Evolutionary conservation across 768 basidiomycete species (phyloP).

Genomic region (Strobilomyces dryophilus): DNA sequence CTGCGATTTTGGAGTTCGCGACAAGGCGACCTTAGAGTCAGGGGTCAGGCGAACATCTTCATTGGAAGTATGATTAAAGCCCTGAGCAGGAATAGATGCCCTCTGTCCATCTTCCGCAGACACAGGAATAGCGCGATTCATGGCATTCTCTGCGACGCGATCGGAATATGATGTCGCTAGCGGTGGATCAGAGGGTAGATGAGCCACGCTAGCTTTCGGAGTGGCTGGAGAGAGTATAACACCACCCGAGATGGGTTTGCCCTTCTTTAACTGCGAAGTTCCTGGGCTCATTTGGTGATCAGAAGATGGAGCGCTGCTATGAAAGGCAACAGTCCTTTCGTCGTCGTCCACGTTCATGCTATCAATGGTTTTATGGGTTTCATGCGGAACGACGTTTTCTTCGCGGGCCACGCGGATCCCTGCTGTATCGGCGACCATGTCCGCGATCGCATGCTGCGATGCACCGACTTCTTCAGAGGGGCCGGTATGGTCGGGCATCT

Average conservation of each 20-base stretch:
- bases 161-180: background rate
- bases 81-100: constrained; percentile 10
- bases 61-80: constrained; percentile 1
- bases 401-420: constrained; percentile 24
- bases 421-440: constrained; percentile 25
- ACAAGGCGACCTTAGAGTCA: constrained; percentile 7
- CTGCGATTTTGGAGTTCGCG: constrained; percentile 23
- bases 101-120: constrained; percentile 12
- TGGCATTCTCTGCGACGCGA: background rate
- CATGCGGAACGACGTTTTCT: background rate
- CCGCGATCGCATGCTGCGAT: constrained; percentile 26
- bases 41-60: constrained; percentile 2
- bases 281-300: background rate
- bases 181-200: constrained; percentile 4
- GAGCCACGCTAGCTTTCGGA: background rate
- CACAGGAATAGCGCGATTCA: constrained; percentile 1
- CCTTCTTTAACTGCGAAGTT: constrained; percentile 1
- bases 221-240: constrained; percentile 13
- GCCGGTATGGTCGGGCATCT: background rate
- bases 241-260: constrained; percentile 13
- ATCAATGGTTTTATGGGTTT: background rate
- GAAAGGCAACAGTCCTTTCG: background rate
- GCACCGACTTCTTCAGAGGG: background rate
- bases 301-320: background rate
- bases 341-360: constrained; percentile 3